Conservation (phyloP, 1,139 yeast species). For the Yamadazyma dushanensis region DNA sequence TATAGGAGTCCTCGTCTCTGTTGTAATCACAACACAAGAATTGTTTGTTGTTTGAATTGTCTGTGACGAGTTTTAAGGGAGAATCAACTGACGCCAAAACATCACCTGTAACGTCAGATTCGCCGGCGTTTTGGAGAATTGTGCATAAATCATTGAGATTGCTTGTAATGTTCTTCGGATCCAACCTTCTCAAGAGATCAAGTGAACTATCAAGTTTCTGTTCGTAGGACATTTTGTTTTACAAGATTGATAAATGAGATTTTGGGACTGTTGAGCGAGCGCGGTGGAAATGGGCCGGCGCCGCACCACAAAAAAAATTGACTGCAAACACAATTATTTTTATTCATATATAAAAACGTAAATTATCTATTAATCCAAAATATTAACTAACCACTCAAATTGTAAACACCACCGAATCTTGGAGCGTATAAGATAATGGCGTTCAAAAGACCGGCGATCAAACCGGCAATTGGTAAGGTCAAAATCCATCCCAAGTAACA, state of each 20-base stretch:
- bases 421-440: slow-evolving; percentile 73
- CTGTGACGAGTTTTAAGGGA: slow-evolving; percentile 64
- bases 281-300: background rate
- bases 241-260: too few species aligned
- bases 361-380: background rate
- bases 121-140: slow-evolving; percentile 54
- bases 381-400: slow-evolving; percentile 7
- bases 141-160: slow-evolving; percentile 73
- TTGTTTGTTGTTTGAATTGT: slow-evolving; percentile 60
- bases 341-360: background rate
- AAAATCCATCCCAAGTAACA: slow-evolving; percentile 73
- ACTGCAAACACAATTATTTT: background rate
- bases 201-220: slow-evolving; percentile 84
- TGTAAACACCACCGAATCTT: slow-evolving; percentile 41
- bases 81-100: slow-evolving; percentile 84
- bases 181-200: slow-evolving; percentile 81
- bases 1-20: slow-evolving; percentile 87
- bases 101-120: slow-evolving; percentile 68
- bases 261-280: too few species aligned
- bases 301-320: background rate
- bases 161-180: slow-evolving; percentile 65
- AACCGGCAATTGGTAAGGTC: slow-evolving; percentile 73
- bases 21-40: slow-evolving; percentile 91
- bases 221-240: slow-evolving; percentile 43
- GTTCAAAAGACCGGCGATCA: slow-evolving; percentile 66